Evolutionary conservation across 129 eudicot species (phyloP).

Genomic region (Mikania micrantha): DNA sequence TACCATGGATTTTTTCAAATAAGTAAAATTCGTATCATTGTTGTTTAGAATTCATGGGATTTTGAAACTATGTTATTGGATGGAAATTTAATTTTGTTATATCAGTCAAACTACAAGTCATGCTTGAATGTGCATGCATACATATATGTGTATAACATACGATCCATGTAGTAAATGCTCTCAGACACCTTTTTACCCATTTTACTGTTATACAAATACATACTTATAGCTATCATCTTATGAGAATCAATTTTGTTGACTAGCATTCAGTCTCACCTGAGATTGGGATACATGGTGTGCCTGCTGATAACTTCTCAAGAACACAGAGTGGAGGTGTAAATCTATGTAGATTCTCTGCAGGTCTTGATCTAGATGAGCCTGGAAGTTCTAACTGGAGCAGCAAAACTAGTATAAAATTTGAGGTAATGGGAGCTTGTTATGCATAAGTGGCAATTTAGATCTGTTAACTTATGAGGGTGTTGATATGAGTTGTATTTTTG

Average conservation of each 20-base stretch:
- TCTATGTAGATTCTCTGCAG: constrained; percentile 72
- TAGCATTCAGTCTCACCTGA: constrained; percentile 95
- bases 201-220: neutral
- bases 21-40: neutral
- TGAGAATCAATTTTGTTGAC: constrained; percentile 14
- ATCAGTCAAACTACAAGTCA: neutral
- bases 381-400: constrained; percentile 80
- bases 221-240: neutral
- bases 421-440: constrained; percentile 37
- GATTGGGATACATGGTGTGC: constrained; percentile 78
- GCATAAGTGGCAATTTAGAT: neutral
- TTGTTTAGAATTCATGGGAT: neutral
- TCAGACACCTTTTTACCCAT: neutral
- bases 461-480: neutral
- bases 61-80: neutral
- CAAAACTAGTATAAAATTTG: constrained; percentile 80
- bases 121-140: neutral
- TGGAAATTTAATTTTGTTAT: neutral
- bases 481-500: neutral
- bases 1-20: neutral
- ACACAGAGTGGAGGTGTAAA: constrained; percentile 87
- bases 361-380: constrained; percentile 80
- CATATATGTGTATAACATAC: neutral
- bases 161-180: neutral
- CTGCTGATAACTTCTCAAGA: constrained; percentile 73